Evolutionary conservation across 441 rosid genomes (phyloP), one percentile per base, ranked within the genome.

Genomic region (Euphorbia schlechtendalii): DNA sequence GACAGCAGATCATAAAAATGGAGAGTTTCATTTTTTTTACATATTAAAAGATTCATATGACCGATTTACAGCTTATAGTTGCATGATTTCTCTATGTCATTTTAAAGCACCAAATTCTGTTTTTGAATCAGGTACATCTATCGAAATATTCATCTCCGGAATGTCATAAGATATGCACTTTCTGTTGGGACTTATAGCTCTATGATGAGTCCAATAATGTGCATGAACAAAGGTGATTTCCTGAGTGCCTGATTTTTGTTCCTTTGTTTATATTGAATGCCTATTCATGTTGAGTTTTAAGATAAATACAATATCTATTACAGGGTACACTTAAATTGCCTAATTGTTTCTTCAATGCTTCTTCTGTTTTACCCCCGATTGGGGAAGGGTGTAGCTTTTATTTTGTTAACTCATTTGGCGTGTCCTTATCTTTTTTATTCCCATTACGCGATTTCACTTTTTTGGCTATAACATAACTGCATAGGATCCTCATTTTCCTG

Each of bases 141-240:
- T 63, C 78, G 67, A 69, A 80, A 73, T 52, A 55, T 71, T 9
- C 71, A 71, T 27, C 79, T 63, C 18, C 73, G 74, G 51, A 81
- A 70, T 64, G 75, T 32, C 32, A 61, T 66, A 65, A 74, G 75
- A 63, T 74, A 78, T 56, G 72, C 82, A 0, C 66, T 80, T 67
- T 72, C 81, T 76, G 63, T 69, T 56, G 81, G 78, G 57, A 77
- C 69, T 58, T 67, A 38, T 73, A 69, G 66, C 69, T 62, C 73
- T 52, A 68, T 70, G 38, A 61, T 51, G 65, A 80, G 69, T 52
- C 76, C 81, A 40, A 27, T 76, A 59, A 52, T 70, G 77, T 69
- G 76, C 20, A 49, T 64, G 59, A 78, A 80, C 65, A 83, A 78
- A 78, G 87, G 95, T 85, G 72, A 55, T 36, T 70, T 54, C 24